Base-by-base conservation (phyloP, 1,284 basidiomycete species). In the Ustilago vetiveriae region DNA sequence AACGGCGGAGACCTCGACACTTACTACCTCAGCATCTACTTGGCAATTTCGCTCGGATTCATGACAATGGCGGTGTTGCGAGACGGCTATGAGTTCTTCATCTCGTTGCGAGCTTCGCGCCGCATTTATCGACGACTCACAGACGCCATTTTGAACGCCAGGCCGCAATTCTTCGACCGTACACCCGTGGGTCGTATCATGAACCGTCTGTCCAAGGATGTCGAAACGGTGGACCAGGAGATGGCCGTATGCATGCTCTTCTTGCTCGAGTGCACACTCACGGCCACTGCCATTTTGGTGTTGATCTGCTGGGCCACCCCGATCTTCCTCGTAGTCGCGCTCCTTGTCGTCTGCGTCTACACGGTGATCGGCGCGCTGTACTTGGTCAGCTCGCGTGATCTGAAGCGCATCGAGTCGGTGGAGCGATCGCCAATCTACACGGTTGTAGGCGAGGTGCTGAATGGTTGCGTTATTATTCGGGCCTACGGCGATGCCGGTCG, bases 61-160 rank as follows among this genome's bases (percentile, higher is more conserved):
- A 74, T 82, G 50, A 45, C 52, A 13, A 55, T 79, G 63, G 59
- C 63, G 27, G 58, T 78, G 17, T 23, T 75, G 26, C 57, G 74
- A n/a, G 76, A 82, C 50, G 52, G 66, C 19, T 59, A 72, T 45
- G 68, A 68, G 47, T 68, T 74, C 43, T 66, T 43, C 24, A 73
- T 76, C 21, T 77, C 80, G 33, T 62, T 81, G 21, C 54, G 52
- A 5, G 76, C 80, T 6, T 81, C 79, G 3, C 50, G 67, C 22
- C 46, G 42, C 13, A 64, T 82, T 51, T 81, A 82, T 47, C 54
- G 66, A 24, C 57, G 84, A 35, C 86, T 98, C 43, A 85, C 98
- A 36, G 89, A 93, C 79, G 84, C 89, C 0, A 89, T 98, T 10
- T 84, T 98, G 1, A 94, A 94, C 73, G 93, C 94, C 1, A 89